Evolutionary conservation across 306 rosid genomes (phyloP).

Genomic region (Arachis stenosperma): DNA sequence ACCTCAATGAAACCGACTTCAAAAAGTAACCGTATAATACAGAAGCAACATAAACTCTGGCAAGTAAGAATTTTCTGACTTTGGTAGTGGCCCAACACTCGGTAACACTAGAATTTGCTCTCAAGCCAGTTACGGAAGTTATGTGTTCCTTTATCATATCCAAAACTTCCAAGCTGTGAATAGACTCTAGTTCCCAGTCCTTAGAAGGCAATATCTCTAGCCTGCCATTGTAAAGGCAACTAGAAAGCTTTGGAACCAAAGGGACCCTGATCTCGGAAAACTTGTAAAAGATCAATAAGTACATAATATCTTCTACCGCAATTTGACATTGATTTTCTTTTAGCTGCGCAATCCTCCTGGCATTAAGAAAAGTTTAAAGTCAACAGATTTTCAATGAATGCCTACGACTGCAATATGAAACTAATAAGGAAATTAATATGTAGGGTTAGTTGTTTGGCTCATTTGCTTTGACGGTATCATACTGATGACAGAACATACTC

Average conservation of each 20-base stretch:
- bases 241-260: conserved; percentile 83
- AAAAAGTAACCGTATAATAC: conserved; percentile 87
- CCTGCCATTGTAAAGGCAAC: conserved; percentile 82
- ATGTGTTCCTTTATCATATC: conserved; percentile 86
- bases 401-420: conserved; percentile 16
- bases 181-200: conserved; percentile 94
- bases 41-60: conserved; percentile 71
- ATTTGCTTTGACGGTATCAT: conserved; percentile 41
- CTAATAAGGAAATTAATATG: conserved; percentile 23
- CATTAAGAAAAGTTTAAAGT: conserved; percentile 49
- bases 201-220: conserved; percentile 90
- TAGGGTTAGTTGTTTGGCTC: conserved; percentile 14
- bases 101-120: conserved; percentile 76
- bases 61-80: conserved; percentile 57
- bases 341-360: conserved; percentile 88
- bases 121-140: conserved; percentile 72
- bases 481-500: conserved; percentile 40
- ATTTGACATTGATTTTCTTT: conserved; percentile 83
- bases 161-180: conserved; percentile 70
- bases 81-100: conserved; percentile 88
- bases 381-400: conserved; percentile 30
- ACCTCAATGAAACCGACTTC: conserved; percentile 78
- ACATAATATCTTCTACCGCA: conserved; percentile 90
- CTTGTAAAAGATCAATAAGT: conserved; percentile 67
- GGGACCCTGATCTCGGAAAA: conserved; percentile 89